phyloP scores from a whole-genome alignment of 176 grass and related monocot species.

The Triticum dicoccoides region DNA sequence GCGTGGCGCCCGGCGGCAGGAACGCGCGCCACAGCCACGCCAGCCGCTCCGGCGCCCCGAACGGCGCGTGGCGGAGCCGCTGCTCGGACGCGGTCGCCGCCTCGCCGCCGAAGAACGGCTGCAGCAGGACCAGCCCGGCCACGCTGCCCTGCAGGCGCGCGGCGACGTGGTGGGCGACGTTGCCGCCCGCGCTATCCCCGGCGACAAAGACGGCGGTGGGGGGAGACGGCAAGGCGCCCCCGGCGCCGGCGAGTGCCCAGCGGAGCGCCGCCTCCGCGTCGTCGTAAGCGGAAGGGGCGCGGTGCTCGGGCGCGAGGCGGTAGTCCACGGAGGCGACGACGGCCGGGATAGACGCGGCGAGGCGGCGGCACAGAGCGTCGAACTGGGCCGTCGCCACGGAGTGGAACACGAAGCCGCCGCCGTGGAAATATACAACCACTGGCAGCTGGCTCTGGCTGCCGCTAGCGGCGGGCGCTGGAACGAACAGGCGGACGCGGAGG shows the following conservation, averaged over 20 bases:
- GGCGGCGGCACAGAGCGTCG: conserved; percentile 43
- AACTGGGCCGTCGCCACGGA: conserved; percentile 19
- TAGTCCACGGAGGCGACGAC: conserved; percentile 45
- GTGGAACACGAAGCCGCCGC: conserved; percentile 46
- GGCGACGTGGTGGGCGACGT: conserved; percentile 55
- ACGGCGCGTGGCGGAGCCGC: conserved; percentile 19
- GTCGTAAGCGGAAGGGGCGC: conserved; percentile 36
- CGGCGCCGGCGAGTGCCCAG: conserved; percentile 29
- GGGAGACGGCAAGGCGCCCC: conserved; percentile 13
- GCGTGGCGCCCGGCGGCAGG: conserved; percentile 38
- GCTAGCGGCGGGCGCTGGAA: neutral
- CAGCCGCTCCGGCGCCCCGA: conserved; percentile 24
- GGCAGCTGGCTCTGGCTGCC: neutral
- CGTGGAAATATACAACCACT: conserved; percentile 54
- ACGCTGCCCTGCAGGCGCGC: neutral
- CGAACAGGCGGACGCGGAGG: conserved; percentile 31
- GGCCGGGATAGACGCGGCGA: conserved; percentile 24
- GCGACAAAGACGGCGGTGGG: conserved; percentile 38
- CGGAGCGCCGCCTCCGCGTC: conserved; percentile 42
- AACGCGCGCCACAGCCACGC: conserved; percentile 56
- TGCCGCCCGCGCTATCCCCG: conserved; percentile 60
- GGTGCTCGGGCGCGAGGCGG: conserved; percentile 45
- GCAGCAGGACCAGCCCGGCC: conserved; percentile 34
- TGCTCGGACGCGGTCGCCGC: conserved; percentile 32
- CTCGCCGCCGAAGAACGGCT: conserved; percentile 59